A percentile compares a stretch with the other conserved stretches of the same genome.
Conservation (phyloP, 106 monocot genomes). For the Platanthera zijinensis region DNA sequence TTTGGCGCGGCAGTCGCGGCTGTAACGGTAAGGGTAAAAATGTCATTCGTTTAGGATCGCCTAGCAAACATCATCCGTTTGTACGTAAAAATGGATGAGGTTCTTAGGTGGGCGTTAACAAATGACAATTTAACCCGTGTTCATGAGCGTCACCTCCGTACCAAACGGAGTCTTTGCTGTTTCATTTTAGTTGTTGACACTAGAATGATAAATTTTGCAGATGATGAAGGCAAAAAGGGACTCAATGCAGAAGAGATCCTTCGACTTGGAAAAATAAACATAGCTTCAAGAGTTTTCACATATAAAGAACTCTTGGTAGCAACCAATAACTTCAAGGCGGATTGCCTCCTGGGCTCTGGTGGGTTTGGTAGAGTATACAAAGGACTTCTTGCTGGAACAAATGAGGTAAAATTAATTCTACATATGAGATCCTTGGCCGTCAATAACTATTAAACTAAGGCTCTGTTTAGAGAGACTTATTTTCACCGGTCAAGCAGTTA, state of each 20-base stretch:
- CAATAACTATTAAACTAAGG: too few species aligned
- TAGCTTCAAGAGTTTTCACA: slow-evolving; percentile 7
- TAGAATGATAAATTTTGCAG: background rate
- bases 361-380: slow-evolving; percentile 21
- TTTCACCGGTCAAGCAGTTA: too few species aligned
- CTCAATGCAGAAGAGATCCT: slow-evolving; percentile 10
- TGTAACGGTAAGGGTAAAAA: too few species aligned
- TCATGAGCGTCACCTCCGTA: too few species aligned
- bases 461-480: too few species aligned
- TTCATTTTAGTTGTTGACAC: background rate
- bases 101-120: too few species aligned
- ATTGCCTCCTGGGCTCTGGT: slow-evolving; percentile 10
- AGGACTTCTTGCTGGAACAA: slow-evolving; percentile 8
- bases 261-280: slow-evolving; percentile 11
- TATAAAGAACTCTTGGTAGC: slow-evolving; percentile 9
- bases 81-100: too few species aligned
- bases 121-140: too few species aligned
- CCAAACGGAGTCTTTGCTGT: too few species aligned
- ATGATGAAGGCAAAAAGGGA: background rate
- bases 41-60: too few species aligned
- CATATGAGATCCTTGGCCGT: background rate
- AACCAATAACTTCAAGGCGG: slow-evolving; percentile 4
- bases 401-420: slow-evolving; percentile 5
- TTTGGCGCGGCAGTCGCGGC: too few species aligned
- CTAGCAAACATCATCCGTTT: too few species aligned